A percentile compares a stretch with the other conserved stretches of the same genome.
phyloP scores from a whole-genome alignment of 495 filamentous ascomycete species.

The Letharia lupina region DNA sequence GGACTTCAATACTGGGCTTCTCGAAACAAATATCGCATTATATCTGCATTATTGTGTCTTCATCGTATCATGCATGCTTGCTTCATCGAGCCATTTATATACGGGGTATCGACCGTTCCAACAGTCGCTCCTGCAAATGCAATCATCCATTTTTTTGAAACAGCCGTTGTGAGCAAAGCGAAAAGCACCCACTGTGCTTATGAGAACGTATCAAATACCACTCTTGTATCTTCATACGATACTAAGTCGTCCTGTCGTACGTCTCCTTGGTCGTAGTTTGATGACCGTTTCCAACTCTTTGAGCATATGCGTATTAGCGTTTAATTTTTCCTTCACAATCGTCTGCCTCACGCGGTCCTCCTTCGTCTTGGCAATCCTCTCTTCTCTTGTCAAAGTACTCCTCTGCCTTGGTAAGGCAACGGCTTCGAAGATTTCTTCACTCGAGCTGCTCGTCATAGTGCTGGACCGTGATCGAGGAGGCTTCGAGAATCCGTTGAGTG shows the following conservation, averaged over 20 bases:
- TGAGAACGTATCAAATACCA: not conserved
- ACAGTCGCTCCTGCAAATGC: slow-evolving; percentile 9
- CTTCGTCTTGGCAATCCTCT: slow-evolving; percentile 79
- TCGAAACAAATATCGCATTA: too few relatives aligned
- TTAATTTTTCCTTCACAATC: slow-evolving; percentile 55
- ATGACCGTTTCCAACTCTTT: slow-evolving; percentile 86
- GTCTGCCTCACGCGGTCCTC: slow-evolving; percentile 72
- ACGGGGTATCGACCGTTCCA: slow-evolving; percentile 8
- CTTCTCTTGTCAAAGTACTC: slow-evolving; percentile 70
- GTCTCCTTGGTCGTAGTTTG: slow-evolving; percentile 56
- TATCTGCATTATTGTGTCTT: not conserved
- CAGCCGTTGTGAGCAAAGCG: slow-evolving; percentile 1
- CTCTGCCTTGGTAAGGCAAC: slow-evolving; percentile 68
- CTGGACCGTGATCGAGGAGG: slow-evolving; percentile 29
- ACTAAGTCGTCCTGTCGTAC: slow-evolving; percentile 42
- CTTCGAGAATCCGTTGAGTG: slow-evolving; percentile 51
- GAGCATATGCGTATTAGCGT: slow-evolving; percentile 81
- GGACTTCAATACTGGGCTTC: not conserved
- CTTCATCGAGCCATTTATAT: not conserved
- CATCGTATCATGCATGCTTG: not conserved
- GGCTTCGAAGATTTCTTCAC: slow-evolving; percentile 86
- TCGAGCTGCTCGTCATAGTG: slow-evolving; percentile 34
- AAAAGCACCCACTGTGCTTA: not conserved
- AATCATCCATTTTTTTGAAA: slow-evolving; percentile 1
- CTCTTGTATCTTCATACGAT: slow-evolving; percentile 33